These are phyloP conservation scores for Eucalyptus pauciflora DNA, from an alignment of 345 rosid species.

Conservation along the genomic window DNA sequence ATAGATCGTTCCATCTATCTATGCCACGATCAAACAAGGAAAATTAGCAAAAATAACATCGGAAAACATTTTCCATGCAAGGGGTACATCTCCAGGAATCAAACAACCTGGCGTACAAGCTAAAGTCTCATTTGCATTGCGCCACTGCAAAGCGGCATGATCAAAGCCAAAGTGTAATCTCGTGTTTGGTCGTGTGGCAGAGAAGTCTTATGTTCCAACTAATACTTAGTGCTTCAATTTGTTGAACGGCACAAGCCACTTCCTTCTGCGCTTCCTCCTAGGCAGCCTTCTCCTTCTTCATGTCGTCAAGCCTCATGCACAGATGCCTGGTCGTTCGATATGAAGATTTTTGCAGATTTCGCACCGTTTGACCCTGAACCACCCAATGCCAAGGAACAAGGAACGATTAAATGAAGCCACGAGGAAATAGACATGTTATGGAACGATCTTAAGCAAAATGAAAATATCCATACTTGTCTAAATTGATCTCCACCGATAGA, in stretches of 20 bases:
- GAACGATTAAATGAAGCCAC: neutral
- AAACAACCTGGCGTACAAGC: neutral
- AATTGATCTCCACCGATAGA: neutral
- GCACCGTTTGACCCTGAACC: conserved; percentile 84
- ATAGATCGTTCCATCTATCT: neutral
- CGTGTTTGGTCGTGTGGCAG: neutral
- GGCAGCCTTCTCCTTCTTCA: conserved; percentile 61
- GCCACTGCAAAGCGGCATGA: neutral
- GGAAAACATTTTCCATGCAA: neutral
- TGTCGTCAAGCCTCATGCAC: conserved; percentile 41
- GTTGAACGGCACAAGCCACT: conserved; percentile 52
- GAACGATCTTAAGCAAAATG: neutral
- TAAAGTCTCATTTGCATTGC: neutral
- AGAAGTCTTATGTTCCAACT: neutral
- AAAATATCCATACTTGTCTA: neutral
- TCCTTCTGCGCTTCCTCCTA: conserved; percentile 70
- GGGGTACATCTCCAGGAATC: neutral
- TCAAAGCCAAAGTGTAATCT: neutral
- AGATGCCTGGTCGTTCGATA: conserved; percentile 59
- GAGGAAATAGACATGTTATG: neutral
- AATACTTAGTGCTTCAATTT: conserved; percentile 70
- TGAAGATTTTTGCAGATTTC: conserved; percentile 73
- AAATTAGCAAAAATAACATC: neutral
- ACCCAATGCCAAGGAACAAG: conserved; percentile 53
- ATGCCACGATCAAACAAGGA: neutral